Evolutionary conservation across 352 stramenopile species (phyloP), one percentile per base, ranked within the genome.

Genomic region (Pythium aristosporum): DNA sequence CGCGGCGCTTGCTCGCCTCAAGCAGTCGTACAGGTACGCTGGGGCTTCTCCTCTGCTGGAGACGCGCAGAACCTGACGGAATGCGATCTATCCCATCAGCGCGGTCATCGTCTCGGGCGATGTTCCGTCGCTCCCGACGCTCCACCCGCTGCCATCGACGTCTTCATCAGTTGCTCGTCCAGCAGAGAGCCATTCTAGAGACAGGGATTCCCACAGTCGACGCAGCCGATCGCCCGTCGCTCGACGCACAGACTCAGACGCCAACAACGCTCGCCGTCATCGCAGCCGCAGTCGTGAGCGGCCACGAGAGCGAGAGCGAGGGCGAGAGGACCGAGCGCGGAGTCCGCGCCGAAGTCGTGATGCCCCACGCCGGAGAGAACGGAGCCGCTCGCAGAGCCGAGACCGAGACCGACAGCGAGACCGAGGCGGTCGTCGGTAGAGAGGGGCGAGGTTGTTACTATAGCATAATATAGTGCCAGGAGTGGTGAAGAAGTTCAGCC

Each of bases 11-110:
- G 84, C 84, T 58, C 79, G 86, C 30, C 54, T 95, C 44, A 82
- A 91, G 61, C 82, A 92, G 39, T 89, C 82, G 12, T 95, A 95
- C 75, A 88, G 80, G 82, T 91, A 43, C 11, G 57, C 39, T 12
- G 28, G 53, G 6, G 1, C 8, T 3, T 60, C 7, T 37, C 53
- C 5, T 43, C 25, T 39, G 15, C 20, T 18, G 5, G 13, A 20
- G 46, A 32, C 7, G 6, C 16, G 15, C 30, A 32, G 7, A 11
- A 5, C 9, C 39, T 30, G 15, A 42, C 50, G 8, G n/a, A 10
- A 9, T 57, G 8, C 39, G 23, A n/a, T 46, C n/a, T 7, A 21
- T 36, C 5, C 25, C 11, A 18, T 5, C 42, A 67, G 64, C 25
- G 67, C 57, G 6, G 47, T 67, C 44, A 74, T 68, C 47, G 57